Evolutionary conservation across 352 stramenopile genomes (phyloP).

Genomic region (Pythium pyrilobum): DNA sequence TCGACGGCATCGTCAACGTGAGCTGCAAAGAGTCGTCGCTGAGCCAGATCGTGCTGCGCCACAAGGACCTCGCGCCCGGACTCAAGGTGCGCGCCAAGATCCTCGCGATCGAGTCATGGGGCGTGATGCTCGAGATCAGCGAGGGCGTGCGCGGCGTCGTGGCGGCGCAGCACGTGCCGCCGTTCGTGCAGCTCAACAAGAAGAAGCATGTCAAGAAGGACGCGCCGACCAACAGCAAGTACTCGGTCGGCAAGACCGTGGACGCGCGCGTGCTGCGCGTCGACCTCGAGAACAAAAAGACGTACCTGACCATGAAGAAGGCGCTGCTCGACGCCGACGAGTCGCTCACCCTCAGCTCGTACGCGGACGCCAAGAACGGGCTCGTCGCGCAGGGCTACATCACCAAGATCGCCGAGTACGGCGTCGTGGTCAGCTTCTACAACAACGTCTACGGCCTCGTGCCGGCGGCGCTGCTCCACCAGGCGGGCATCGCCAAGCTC

Average conservation of each 20-base stretch:
- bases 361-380: slow-evolving; percentile 62
- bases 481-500: slow-evolving; percentile 79
- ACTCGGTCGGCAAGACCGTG: slow-evolving; percentile 70
- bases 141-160: slow-evolving; percentile 81
- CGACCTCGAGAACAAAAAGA: slow-evolving; percentile 90
- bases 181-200: slow-evolving; percentile 52
- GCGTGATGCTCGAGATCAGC: slow-evolving; percentile 80
- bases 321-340: slow-evolving; percentile 66
- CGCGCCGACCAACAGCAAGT: slow-evolving; percentile 66
- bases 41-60: slow-evolving; percentile 67
- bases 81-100: slow-evolving; percentile 79
- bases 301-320: slow-evolving; percentile 88
- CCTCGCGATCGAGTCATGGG: slow-evolving; percentile 74
- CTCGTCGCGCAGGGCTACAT: slow-evolving; percentile 88
- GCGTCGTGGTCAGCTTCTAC: slow-evolving; percentile 95
- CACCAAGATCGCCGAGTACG: slow-evolving; percentile 91
- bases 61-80: slow-evolving; percentile 71
- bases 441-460: slow-evolving; percentile 94
- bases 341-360: slow-evolving; percentile 70
- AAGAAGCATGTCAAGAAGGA: slow-evolving; percentile 61
- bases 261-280: slow-evolving; percentile 79
- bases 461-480: slow-evolving; percentile 74
- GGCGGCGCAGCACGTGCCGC: slow-evolving; percentile 66
- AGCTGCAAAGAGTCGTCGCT: slow-evolving; percentile 78
- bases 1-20: slow-evolving; percentile 80